These are phyloP conservation scores for Plenodomus biglobosus DNA, from an alignment of 2,329 filamentous ascomycete genomes.

Conservation along the genomic window DNA sequence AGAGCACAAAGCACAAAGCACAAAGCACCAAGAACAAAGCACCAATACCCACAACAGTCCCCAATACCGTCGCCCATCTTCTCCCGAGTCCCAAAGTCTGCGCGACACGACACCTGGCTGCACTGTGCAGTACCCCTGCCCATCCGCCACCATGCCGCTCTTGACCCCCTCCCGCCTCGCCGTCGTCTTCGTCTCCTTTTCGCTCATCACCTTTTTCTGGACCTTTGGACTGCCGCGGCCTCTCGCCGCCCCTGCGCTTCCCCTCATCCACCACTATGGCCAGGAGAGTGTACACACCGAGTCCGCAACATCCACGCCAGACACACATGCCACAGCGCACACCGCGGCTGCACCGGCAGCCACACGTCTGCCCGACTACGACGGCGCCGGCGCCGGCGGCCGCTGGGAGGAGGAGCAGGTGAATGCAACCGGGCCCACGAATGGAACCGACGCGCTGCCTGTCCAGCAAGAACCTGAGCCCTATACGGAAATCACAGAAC, in stretches of 20 bases:
- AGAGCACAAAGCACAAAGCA: too few species aligned
- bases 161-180: slow-evolving; percentile 38
- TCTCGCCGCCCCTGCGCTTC: slow-evolving; percentile 18
- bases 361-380: slow-evolving; percentile 6
- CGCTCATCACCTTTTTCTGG: slow-evolving; percentile 38
- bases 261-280: slow-evolving; percentile 28
- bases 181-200: slow-evolving; percentile 27
- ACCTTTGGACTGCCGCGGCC: slow-evolving; percentile 30
- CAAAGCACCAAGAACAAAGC: too few species aligned
- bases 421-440: slow-evolving; percentile 2
- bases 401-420: slow-evolving; percentile 22
- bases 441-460: slow-evolving; percentile 1
- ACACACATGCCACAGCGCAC: slow-evolving; percentile 11
- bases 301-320: slow-evolving; percentile 23
- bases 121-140: slow-evolving; percentile 2
- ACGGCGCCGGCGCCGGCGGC: slow-evolving; percentile 23
- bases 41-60: too few species aligned
- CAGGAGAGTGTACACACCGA: slow-evolving; percentile 23
- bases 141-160: slow-evolving; percentile 29
- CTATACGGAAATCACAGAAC: background rate
- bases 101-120: background rate
- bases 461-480: slow-evolving; percentile 1
- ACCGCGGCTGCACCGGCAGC: slow-evolving; percentile 2
- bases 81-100: too few species aligned
- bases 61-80: too few species aligned